Evolutionary conservation across 1,284 basidiomycete genomes (phyloP), one percentile per base, ranked within the genome.

Genomic region (Hypsizygus ulmarius): DNA sequence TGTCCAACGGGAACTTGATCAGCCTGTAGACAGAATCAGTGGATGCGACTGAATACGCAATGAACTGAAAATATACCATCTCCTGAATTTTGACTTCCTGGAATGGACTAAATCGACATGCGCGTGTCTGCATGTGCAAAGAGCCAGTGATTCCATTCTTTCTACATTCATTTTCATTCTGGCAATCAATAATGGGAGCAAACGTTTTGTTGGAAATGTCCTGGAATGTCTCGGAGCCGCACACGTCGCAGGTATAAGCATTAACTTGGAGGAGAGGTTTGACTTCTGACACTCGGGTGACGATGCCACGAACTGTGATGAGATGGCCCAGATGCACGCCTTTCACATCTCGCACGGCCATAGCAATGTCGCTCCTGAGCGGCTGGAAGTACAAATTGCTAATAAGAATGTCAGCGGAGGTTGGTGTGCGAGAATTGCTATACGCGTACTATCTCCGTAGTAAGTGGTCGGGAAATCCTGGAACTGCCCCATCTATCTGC

Each of bases 1-100:
- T 99, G 97, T 3, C 97, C 97, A 30, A 99, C 95, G 16, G 97
- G 97, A 0, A 99, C 97, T 84, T 99, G 97, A 64, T 99, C 97
- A 18, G 97, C 91, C 91, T 94, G 56, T 46, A 43, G 21, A 45
- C 41, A 54, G 52, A 60, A 46, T 59, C 47, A 43, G 25, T 21
- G 10, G 14, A 33, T 29, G 7, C 7, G 4, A 3, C 7, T 25
- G 39, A 35, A 25, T 29, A 27, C 34, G 35, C 38, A 18, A 43
- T 39, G 11, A 4, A 10, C 30, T 30, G 2, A 15, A 5, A 19
- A 64, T 77, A 47, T 52, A 90, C 92, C 96, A 99, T 97, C 70
- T 99, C 97, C 67, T 99, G 97, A 40, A 99, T 93, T 71, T 97
- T 97, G 56, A 97, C 84, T 68, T 99, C 97, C 65, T 99, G 97